Conservation (phyloP, 257 asterid genomes). For the Avicennia marina region DNA sequence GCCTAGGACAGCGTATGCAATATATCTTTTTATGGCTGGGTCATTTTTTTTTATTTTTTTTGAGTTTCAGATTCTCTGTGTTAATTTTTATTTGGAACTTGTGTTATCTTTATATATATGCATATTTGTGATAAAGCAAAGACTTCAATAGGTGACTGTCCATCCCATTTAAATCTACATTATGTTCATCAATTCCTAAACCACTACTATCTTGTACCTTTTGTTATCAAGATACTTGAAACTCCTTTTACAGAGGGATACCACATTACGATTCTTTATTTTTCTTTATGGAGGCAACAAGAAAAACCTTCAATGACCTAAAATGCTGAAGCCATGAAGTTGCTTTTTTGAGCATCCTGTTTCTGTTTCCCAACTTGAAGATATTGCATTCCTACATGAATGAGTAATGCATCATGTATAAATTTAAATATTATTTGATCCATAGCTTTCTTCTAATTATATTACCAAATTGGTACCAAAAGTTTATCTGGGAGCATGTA, state of each 20-base stretch:
- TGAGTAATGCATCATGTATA: neutral
- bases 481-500: neutral
- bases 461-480: neutral
- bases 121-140: neutral
- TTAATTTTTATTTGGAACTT: neutral
- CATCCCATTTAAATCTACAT: neutral
- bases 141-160: neutral
- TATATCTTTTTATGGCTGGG: neutral
- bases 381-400: neutral
- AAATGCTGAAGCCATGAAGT: neutral
- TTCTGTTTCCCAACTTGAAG: conserved; percentile 1
- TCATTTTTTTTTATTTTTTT: neutral
- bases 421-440: too few species aligned
- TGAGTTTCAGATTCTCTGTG: conserved; percentile 6
- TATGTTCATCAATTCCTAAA: neutral
- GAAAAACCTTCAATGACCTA: neutral
- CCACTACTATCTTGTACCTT: neutral
- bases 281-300: neutral
- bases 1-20: conserved; percentile 76
- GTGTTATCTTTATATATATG: neutral
- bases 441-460: neutral
- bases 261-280: neutral
- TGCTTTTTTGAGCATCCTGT: neutral
- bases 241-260: neutral
- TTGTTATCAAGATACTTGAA: neutral